Evolutionary conservation across 768 basidiomycete species (phyloP).

Genomic region (Mrakia frigida): DNA sequence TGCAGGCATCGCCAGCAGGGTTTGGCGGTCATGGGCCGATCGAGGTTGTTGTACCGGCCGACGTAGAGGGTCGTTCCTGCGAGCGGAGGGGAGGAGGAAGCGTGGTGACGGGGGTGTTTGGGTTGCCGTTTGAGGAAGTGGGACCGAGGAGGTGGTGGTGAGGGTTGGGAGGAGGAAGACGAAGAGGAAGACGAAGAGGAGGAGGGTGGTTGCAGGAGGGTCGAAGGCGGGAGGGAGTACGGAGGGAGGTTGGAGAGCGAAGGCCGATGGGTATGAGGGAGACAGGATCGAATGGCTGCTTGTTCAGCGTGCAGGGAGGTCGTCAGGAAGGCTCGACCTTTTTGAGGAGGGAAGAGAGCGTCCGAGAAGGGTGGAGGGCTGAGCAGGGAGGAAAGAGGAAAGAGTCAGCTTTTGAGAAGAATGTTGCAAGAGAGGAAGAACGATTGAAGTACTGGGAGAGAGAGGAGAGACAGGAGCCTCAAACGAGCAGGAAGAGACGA

Average conservation of each 20-base stretch:
- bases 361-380: background rate
- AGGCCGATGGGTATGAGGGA: background rate
- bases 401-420: too few species aligned
- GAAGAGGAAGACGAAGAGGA: background rate
- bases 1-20: conserved; percentile 26
- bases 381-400: background rate
- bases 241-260: conserved; percentile 1
- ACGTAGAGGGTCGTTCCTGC: conserved; percentile 18
- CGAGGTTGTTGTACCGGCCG: conserved; percentile 10
- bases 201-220: background rate
- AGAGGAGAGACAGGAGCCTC: too few species aligned
- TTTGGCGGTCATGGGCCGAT: conserved; percentile 15
- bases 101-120: background rate
- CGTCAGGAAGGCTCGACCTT: background rate
- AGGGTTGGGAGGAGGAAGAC: background rate
- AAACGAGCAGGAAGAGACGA: too few species aligned
- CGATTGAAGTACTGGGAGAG: too few species aligned
- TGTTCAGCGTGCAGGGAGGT: conserved; percentile 7
- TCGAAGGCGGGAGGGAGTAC: background rate
- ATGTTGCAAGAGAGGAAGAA: too few species aligned
- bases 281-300: conserved; percentile 3
- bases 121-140: background rate
- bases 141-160: too few species aligned
- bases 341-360: background rate
- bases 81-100: background rate